A percentile compares a stretch with the other conserved stretches of the same genome.
Evolutionary conservation across 2,329 filamentous ascomycete genomes (phyloP).

Genomic region (Colletotrichum cordylinicola): DNA sequence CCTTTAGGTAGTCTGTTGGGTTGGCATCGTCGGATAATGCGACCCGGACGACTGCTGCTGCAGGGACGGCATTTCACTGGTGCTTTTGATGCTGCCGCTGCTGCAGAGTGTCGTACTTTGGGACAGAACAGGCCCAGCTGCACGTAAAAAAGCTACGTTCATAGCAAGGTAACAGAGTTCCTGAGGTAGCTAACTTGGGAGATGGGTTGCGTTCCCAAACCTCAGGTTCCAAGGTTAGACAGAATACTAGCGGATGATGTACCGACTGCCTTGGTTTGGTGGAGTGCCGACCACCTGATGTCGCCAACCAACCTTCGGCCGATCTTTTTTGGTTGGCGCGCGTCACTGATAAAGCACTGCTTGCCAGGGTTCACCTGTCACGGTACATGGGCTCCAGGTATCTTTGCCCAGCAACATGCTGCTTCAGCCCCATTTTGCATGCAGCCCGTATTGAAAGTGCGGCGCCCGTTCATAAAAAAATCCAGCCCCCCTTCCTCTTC

Average conservation of each 20-base stretch:
- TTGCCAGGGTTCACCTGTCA: constrained; percentile 16
- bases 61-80: background rate
- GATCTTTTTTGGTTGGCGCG: constrained; percentile 6
- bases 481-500: constrained; percentile 20
- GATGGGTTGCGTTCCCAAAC: background rate
- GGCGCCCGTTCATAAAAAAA: constrained; percentile 18
- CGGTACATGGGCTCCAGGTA: constrained; percentile 9
- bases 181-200: background rate
- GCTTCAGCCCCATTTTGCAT: constrained; percentile 18
- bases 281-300: constrained; percentile 12
- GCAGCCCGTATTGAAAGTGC: background rate
- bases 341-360: constrained; percentile 18
- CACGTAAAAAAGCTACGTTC: background rate
- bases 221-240: background rate
- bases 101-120: background rate
- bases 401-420: constrained; percentile 1
- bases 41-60: background rate
- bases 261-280: background rate
- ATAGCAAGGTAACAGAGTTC: background rate
- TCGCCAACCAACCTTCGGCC: constrained; percentile 2
- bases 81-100: background rate
- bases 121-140: background rate
- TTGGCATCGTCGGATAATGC: background rate
- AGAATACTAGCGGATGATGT: background rate
- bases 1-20: background rate